phyloP scores from a whole-genome alignment of 371 early-diverging fungal species.

The Chytridium lagenaria region DNA sequence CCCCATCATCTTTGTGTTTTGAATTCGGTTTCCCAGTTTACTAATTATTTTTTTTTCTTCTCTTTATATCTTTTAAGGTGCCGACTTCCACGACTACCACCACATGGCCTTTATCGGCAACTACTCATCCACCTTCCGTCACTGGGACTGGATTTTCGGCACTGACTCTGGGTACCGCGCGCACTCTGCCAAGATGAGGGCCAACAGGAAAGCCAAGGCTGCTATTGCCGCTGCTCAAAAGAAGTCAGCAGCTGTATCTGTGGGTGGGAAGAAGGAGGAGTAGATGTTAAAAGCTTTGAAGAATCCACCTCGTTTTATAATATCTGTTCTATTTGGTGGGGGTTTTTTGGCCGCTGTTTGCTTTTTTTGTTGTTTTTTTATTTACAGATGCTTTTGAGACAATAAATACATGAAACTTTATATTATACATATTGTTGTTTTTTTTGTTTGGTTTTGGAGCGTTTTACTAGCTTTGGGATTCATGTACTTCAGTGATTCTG shows the following conservation, averaged over 20 bases:
- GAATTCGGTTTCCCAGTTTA: no score
- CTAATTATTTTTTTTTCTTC: no score
- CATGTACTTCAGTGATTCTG: no score
- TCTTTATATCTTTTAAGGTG: no score
- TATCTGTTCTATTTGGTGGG: no score
- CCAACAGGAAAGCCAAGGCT: conserved; percentile 34
- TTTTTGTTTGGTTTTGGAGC: no score
- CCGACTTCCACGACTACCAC: conserved; percentile 59
- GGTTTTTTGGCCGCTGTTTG: not conserved
- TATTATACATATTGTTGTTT: no score
- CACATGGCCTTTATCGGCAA: conserved; percentile 55
- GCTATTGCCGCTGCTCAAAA: not conserved
- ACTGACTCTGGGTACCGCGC: conserved; percentile 40
- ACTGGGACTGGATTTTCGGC: conserved; percentile 53
- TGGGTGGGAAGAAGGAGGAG: not conserved
- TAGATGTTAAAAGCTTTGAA: no score
- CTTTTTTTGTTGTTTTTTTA: not conserved
- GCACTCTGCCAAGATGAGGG: conserved; percentile 27
- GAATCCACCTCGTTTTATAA: no score
- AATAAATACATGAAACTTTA: not conserved
- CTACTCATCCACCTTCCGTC: conserved; percentile 52
- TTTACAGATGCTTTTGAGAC: not conserved
- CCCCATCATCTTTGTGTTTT: no score
- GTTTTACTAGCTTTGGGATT: no score
- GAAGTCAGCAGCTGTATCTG: not conserved